A percentile compares a stretch with the other conserved stretches of the same genome.
Conservation (phyloP, 495 filamentous ascomycete genomes). For the Sordaria brevicollis region DNA sequence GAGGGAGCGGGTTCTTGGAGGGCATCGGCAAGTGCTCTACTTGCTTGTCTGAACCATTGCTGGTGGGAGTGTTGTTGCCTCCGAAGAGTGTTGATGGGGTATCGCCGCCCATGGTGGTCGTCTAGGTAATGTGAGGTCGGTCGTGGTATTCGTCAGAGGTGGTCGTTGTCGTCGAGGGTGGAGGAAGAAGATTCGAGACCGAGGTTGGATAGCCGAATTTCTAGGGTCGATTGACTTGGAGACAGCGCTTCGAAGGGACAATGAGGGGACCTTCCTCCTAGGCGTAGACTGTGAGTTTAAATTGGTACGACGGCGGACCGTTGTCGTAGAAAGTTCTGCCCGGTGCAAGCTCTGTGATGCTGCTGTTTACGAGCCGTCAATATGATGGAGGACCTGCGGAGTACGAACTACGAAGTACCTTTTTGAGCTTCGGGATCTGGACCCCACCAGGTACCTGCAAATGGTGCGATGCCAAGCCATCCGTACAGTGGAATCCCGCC, state of each 20-base stretch:
- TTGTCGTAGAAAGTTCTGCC: not conserved
- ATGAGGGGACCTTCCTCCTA: not conserved
- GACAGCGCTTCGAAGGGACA: not conserved
- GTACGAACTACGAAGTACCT: not conserved
- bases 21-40: conserved; percentile 39
- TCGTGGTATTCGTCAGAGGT: not conserved
- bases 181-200: not conserved
- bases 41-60: not conserved
- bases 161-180: not conserved
- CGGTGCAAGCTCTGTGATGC: not conserved
- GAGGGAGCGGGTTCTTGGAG: conserved; percentile 76
- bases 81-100: not conserved
- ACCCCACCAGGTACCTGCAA: not conserved
- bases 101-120: conserved; percentile 29
- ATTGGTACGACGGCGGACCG: not conserved
- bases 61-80: not conserved
- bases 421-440: not conserved
- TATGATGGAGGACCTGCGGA: not conserved
- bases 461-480: not conserved
- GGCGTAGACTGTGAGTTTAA: not conserved
- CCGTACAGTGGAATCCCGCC: not conserved
- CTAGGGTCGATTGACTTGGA: not conserved
- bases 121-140: not conserved
- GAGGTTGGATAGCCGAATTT: not conserved
- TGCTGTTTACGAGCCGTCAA: not conserved